phyloP scores from a whole-genome alignment of 1,284 basidiomycete species.

The Apiotrichum akiyoshidainum region DNA sequence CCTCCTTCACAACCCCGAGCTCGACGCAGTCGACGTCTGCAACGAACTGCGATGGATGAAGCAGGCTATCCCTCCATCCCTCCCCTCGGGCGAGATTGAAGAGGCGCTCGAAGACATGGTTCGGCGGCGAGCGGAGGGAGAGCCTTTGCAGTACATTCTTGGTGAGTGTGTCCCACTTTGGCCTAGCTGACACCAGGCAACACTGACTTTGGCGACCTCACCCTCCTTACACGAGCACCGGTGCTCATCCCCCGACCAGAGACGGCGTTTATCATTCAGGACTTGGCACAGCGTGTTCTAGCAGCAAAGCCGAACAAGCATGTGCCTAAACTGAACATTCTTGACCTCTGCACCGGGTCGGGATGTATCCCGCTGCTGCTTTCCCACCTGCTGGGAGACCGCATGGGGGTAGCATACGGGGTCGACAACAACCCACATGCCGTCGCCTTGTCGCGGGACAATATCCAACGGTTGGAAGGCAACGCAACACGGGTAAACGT shows the following conservation, averaged over 20 bases:
- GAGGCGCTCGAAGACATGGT: constrained; percentile 30
- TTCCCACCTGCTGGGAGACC: constrained; percentile 61
- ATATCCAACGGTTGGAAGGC: constrained; percentile 50
- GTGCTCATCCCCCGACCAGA: constrained; percentile 87
- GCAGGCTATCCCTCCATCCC: constrained; percentile 5
- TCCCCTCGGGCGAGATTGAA: constrained; percentile 1
- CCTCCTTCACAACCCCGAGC: constrained; percentile 37
- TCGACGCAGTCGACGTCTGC: constrained; percentile 31
- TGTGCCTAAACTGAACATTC: constrained; percentile 47
- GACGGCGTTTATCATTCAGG: constrained; percentile 70
- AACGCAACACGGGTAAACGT: constrained; percentile 8
- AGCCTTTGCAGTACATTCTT: constrained; percentile 87
- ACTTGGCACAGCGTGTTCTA: constrained; percentile 23
- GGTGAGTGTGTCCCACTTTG: constrained; percentile 54
- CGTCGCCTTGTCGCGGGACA: constrained; percentile 67
- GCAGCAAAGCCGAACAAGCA: neutral
- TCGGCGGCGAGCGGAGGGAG: constrained; percentile 56
- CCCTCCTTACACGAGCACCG: constrained; percentile 67
- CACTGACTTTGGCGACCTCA: constrained; percentile 80
- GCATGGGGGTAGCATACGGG: constrained; percentile 57
- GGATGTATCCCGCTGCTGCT: constrained; percentile 83
- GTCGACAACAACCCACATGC: constrained; percentile 71
- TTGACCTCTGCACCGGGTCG: constrained; percentile 86
- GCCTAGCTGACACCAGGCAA: constrained; percentile 57
- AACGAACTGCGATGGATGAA: constrained; percentile 47